Evolutionary conservation across 768 basidiomycete species (phyloP).

Genomic region (Sutorius australiensis): DNA sequence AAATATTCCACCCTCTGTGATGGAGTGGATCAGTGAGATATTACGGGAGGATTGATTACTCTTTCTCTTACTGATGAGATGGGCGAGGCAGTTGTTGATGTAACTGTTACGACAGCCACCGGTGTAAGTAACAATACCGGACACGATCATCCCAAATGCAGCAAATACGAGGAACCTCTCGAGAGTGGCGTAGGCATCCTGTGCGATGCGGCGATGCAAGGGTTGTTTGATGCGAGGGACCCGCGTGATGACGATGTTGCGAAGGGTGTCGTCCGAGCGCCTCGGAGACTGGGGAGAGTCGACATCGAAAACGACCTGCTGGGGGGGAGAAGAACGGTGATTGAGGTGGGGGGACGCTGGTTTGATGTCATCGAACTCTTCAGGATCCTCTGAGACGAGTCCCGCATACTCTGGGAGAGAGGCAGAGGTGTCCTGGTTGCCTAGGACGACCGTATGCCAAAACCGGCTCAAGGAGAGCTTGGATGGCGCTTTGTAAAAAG

Average conservation of each 20-base stretch:
- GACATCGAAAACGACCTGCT: conserved; percentile 49
- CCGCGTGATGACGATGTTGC: conserved; percentile 33
- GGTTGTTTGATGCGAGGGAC: conserved; percentile 14
- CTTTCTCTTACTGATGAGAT: conserved; percentile 73
- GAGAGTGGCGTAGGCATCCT: conserved; percentile 46
- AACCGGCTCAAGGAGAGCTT: conserved; percentile 46
- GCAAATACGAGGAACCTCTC: conserved; percentile 69
- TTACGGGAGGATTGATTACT: not conserved
- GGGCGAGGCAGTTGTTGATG: conserved; percentile 81
- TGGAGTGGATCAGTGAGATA: not conserved
- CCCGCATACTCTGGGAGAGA: conserved; percentile 49
- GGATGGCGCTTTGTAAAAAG: conserved; percentile 43
- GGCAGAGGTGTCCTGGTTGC: conserved; percentile 34
- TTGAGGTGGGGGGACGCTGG: conserved; percentile 30
- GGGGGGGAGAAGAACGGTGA: conserved; percentile 45
- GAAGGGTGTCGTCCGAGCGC: conserved; percentile 58
- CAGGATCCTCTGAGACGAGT: conserved; percentile 52
- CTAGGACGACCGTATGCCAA: conserved; percentile 56
- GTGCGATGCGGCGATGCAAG: conserved; percentile 41
- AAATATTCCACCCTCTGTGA: conserved; percentile 83
- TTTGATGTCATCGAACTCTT: conserved; percentile 51
- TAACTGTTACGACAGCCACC: conserved; percentile 81
- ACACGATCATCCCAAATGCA: conserved; percentile 60
- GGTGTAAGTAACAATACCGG: conserved; percentile 78
- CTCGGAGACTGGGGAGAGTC: conserved; percentile 40